Conservation (phyloP, 2,329 filamentous ascomycete genomes). For the Geosmithia flava region DNA sequence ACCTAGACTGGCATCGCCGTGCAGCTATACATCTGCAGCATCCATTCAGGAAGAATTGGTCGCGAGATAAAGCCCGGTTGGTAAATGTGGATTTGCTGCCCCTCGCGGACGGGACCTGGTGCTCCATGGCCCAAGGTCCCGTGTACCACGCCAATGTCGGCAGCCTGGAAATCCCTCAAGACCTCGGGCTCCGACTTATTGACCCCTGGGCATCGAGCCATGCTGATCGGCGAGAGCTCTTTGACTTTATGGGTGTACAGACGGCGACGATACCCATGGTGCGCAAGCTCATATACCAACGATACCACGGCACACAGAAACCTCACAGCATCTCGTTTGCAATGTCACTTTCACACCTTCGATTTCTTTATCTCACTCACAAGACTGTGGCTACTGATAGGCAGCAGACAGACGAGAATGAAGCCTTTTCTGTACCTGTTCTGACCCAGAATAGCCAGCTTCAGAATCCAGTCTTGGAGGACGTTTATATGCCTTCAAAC, state of each 20-base stretch:
- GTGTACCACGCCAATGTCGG: not conserved
- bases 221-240: slow-evolving; percentile 2
- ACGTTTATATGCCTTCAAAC: not conserved
- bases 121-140: not conserved
- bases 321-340: not conserved
- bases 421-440: not conserved
- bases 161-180: not conserved
- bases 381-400: not conserved
- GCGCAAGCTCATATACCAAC: slow-evolving; percentile 1
- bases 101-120: not conserved
- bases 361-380: slow-evolving; percentile 5
- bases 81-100: not conserved
- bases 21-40: not conserved
- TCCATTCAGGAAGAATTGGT: not conserved
- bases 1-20: slow-evolving; percentile 1
- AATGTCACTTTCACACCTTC: not conserved
- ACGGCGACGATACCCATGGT: not conserved
- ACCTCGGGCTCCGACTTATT: slow-evolving; percentile 1
- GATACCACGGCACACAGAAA: not conserved
- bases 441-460: not conserved
- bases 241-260: slow-evolving; percentile 2
- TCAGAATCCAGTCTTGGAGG: not conserved
- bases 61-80: not conserved
- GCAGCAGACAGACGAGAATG: not conserved
- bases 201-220: slow-evolving; percentile 1